Evolutionary conservation across 225 moss, liverwort and hornwort species (phyloP).

Genomic region (Takakia lepidozioides): DNA sequence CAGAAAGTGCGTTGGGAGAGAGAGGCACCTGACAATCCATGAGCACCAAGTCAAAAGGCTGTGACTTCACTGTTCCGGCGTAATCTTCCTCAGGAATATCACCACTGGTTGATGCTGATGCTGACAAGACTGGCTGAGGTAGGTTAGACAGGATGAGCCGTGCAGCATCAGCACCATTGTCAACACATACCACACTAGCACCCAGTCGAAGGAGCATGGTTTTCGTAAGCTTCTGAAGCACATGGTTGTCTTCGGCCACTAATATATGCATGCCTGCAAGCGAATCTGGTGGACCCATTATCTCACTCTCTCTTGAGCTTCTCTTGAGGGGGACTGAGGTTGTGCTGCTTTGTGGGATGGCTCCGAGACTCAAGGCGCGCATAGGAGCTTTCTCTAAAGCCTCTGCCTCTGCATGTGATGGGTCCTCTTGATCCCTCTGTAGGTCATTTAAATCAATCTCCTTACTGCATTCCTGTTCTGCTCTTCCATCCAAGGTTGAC

Average conservation of each 20-base stretch:
- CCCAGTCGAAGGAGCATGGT: conserved; percentile 32
- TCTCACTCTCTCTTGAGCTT: conserved; percentile 21
- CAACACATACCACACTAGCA: conserved; percentile 43
- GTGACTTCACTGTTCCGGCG: conserved; percentile 18
- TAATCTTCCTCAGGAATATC: conserved; percentile 3
- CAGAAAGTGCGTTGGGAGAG: too few species aligned
- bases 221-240: conserved; percentile 45
- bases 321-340: conserved; percentile 19
- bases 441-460: too few species aligned
- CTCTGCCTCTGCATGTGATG: too few species aligned
- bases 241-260: conserved; percentile 48
- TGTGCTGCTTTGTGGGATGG: conserved; percentile 31
- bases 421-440: too few species aligned
- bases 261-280: conserved; percentile 43
- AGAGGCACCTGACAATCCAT: conserved; percentile 66
- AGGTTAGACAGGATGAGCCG: conserved; percentile 27
- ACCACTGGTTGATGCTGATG: background rate
- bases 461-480: too few species aligned
- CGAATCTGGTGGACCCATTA: conserved; percentile 36
- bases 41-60: conserved; percentile 41
- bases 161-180: conserved; percentile 39
- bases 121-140: conserved; percentile 11
- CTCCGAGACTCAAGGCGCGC: too few species aligned
- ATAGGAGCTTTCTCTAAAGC: too few species aligned
- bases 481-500: too few species aligned